phyloP scores from a whole-genome alignment of 768 basidiomycete species.

The Inosperma sp. region DNA sequence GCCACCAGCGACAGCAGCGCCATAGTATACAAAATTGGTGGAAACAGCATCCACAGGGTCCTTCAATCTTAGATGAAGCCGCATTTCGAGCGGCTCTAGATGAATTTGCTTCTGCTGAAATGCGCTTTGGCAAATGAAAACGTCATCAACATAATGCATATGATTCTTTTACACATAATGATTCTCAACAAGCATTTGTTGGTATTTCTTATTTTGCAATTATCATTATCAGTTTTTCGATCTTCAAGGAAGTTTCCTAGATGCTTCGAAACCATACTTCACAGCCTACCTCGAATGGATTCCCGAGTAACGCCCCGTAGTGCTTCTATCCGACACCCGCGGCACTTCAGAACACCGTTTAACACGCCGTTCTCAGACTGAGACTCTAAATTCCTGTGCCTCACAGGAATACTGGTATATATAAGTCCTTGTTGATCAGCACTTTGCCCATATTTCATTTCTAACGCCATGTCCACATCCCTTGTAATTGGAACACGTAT shows the following conservation, averaged over 20 bases:
- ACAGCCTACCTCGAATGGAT: too few species aligned
- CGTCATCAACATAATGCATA: background rate
- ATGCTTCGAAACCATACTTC: background rate
- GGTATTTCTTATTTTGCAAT: background rate
- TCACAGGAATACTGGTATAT: too few species aligned
- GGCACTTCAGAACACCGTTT: too few species aligned
- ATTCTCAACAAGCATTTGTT: background rate
- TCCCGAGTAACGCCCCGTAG: too few species aligned
- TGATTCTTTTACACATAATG: background rate
- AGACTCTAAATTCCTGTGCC: too few species aligned
- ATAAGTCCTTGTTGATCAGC: too few species aligned
- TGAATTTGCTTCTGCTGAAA: constrained; percentile 67
- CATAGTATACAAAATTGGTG: constrained; percentile 10
- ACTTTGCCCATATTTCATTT: too few species aligned
- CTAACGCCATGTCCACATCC: too few species aligned
- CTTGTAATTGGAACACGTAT: too few species aligned
- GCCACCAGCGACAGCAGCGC: constrained; percentile 24
- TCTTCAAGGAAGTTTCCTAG: background rate
- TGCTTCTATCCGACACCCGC: too few species aligned
- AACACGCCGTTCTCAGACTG: too few species aligned
- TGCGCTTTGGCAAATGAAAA: constrained; percentile 70
- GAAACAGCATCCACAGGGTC: constrained; percentile 8
- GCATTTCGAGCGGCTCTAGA: constrained; percentile 70
- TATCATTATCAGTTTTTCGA: background rate
- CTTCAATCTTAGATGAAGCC: constrained; percentile 42